A percentile compares a stretch with the other conserved stretches of the same genome.
phyloP scores from a whole-genome alignment of 2,329 filamentous ascomycete genomes.

The Tolypocladium tropicale region DNA sequence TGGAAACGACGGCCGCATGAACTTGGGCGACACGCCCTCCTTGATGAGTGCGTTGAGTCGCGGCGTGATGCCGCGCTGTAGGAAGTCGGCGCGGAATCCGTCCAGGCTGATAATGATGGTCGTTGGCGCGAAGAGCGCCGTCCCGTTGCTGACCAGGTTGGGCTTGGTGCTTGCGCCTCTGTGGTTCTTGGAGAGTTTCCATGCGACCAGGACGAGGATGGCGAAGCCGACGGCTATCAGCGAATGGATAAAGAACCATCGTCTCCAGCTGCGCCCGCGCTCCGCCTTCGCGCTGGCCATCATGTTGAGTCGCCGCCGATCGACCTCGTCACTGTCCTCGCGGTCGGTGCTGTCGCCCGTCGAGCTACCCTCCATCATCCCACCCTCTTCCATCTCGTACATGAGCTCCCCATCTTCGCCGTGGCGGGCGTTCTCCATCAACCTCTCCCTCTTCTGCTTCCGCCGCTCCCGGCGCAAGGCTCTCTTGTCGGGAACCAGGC shows the following conservation, averaged over 20 bases:
- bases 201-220: constrained; percentile 45
- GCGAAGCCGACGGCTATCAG: constrained; percentile 43
- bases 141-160: constrained; percentile 62
- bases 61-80: constrained; percentile 75
- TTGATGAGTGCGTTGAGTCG: constrained; percentile 67
- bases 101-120: constrained; percentile 91
- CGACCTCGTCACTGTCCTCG: constrained; percentile 47
- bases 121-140: constrained; percentile 78
- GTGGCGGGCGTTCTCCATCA: constrained; percentile 42
- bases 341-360: constrained; percentile 53
- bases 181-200: constrained; percentile 44
- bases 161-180: constrained; percentile 20
- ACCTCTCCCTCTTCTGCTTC: constrained; percentile 40
- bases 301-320: constrained; percentile 41
- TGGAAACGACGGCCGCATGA: constrained; percentile 91
- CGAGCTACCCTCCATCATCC: constrained; percentile 54
- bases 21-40: constrained; percentile 78
- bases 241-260: constrained; percentile 42
- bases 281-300: constrained; percentile 34
- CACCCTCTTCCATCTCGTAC: constrained; percentile 85
- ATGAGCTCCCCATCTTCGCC: constrained; percentile 68
- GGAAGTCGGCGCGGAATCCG: constrained; percentile 90
- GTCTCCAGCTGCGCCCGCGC: constrained; percentile 42
- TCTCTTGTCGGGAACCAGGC: constrained; percentile 39
- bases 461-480: constrained; percentile 37